Conservation (phyloP, 2,329 filamentous ascomycete species). For the Dactylellina sp. region DNA sequence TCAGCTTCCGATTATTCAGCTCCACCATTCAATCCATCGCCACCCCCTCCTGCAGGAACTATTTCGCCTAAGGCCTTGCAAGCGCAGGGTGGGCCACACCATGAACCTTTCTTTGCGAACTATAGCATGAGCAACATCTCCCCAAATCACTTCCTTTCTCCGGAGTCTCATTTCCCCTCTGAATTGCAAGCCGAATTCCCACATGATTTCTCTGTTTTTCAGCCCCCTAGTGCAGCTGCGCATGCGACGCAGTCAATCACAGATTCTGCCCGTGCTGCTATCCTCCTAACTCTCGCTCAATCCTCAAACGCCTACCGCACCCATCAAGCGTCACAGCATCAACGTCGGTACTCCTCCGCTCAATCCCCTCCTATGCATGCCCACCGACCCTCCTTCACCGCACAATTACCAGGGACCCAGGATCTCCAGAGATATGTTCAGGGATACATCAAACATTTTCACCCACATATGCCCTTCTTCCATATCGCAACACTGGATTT, state of each 20-base stretch:
- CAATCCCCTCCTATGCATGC: conserved; percentile 59
- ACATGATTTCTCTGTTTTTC: conserved; percentile 67
- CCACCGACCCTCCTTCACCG: conserved; percentile 61
- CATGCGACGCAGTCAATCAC: conserved; percentile 74
- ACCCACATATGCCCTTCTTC: conserved; percentile 93
- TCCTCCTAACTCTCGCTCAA: conserved; percentile 73
- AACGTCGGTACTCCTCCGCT: conserved; percentile 63
- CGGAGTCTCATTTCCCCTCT: conserved; percentile 67
- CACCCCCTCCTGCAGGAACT: conserved; percentile 60
- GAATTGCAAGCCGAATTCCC: conserved; percentile 69
- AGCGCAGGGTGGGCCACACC: conserved; percentile 40
- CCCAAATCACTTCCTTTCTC: conserved; percentile 66
- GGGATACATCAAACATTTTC: conserved; percentile 90
- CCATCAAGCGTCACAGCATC: conserved; percentile 68
- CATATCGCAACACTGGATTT: conserved; percentile 93
- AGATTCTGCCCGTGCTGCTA: conserved; percentile 73
- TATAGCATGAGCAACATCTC: conserved; percentile 67
- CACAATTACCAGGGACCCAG: conserved; percentile 77
- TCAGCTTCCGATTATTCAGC: conserved; percentile 59
- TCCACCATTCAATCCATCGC: conserved; percentile 60
- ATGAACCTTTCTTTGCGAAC: conserved; percentile 53
- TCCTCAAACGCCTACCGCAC: conserved; percentile 72
- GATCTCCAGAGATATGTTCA: conserved; percentile 91
- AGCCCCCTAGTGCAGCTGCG: conserved; percentile 39
- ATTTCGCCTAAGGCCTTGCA: conserved; percentile 60